Conservation (phyloP, 2,329 filamentous ascomycete genomes). For the Hypoxylon sp. region DNA sequence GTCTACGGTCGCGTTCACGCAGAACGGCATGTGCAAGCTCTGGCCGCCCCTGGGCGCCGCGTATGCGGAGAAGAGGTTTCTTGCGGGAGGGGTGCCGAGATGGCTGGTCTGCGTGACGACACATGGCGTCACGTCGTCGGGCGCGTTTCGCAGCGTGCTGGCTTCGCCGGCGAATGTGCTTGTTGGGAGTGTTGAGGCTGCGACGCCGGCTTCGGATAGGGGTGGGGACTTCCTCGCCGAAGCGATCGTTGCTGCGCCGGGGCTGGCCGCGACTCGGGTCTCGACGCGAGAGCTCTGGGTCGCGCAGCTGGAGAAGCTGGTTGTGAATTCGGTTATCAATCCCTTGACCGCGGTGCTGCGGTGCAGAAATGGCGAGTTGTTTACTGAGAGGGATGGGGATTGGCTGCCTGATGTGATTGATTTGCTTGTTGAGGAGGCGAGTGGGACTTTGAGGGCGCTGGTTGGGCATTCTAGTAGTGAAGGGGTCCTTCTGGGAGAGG, state of each 20-base stretch:
- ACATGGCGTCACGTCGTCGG: slow-evolving; percentile 63
- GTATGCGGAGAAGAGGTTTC: slow-evolving; percentile 55
- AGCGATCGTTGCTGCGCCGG: slow-evolving; percentile 53
- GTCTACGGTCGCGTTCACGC: slow-evolving; percentile 82
- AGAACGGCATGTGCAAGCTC: slow-evolving; percentile 83
- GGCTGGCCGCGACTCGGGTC: slow-evolving; percentile 54
- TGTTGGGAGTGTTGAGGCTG: slow-evolving; percentile 56
- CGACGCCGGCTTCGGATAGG: slow-evolving; percentile 15
- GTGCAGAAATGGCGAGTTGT: slow-evolving; percentile 79
- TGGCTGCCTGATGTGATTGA: slow-evolving; percentile 69
- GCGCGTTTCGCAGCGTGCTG: slow-evolving; percentile 61
- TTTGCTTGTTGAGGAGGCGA: slow-evolving; percentile 76
- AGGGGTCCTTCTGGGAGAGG: slow-evolving; percentile 47
- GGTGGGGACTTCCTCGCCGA: slow-evolving; percentile 50
- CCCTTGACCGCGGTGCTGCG: slow-evolving; percentile 83
- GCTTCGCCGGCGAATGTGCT: slow-evolving; percentile 59
- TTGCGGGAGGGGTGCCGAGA: slow-evolving; percentile 59
- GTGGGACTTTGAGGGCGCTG: slow-evolving; percentile 73
- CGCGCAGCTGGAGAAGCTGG: slow-evolving; percentile 85
- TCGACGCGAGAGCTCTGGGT: slow-evolving; percentile 57
- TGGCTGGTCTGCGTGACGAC: slow-evolving; percentile 75
- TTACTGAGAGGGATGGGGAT: slow-evolving; percentile 62
- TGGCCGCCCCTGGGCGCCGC: slow-evolving; percentile 61
- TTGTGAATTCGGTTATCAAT: slow-evolving; percentile 82
- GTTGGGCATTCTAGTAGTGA: slow-evolving; percentile 64